Conservation (phyloP, 78 protist genomes). For the Planoprotostelium fungivorum region DNA sequence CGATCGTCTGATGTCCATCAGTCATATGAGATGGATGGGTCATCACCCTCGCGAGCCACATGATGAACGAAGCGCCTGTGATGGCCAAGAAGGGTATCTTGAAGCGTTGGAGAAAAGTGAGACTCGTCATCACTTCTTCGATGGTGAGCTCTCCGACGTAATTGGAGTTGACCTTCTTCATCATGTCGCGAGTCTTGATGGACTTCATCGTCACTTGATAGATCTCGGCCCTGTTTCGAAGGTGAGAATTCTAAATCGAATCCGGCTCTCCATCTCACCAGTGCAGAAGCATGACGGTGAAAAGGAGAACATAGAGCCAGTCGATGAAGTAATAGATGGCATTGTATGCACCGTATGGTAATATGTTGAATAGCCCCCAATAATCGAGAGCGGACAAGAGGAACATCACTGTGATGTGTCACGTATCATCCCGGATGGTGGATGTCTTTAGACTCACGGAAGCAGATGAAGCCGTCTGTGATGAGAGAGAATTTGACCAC, state of each 20-base stretch:
- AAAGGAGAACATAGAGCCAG: neutral
- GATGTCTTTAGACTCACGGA: too few relatives aligned
- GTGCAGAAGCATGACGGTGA: neutral
- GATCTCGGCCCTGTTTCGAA: neutral
- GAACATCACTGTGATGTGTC: neutral
- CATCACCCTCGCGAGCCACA: neutral
- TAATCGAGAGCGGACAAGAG: neutral
- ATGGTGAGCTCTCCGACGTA: neutral
- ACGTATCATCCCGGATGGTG: neutral
- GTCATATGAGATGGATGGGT: neutral
- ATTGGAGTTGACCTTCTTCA: neutral
- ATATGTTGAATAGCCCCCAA: neutral
- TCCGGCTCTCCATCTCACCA: neutral
- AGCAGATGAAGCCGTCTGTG: neutral
- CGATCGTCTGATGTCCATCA: neutral
- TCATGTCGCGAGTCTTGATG: neutral
- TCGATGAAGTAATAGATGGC: neutral
- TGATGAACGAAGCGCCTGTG: neutral
- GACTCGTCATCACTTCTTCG: neutral
- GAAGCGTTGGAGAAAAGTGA: neutral
- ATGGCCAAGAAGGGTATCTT: neutral
- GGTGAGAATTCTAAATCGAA: neutral
- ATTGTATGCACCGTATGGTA: neutral
- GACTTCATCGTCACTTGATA: neutral
- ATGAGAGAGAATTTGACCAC: neutral